These are phyloP conservation scores for Hypsizygus marmoreus DNA, from an alignment of 768 basidiomycete species.

Conservation along the genomic window DNA sequence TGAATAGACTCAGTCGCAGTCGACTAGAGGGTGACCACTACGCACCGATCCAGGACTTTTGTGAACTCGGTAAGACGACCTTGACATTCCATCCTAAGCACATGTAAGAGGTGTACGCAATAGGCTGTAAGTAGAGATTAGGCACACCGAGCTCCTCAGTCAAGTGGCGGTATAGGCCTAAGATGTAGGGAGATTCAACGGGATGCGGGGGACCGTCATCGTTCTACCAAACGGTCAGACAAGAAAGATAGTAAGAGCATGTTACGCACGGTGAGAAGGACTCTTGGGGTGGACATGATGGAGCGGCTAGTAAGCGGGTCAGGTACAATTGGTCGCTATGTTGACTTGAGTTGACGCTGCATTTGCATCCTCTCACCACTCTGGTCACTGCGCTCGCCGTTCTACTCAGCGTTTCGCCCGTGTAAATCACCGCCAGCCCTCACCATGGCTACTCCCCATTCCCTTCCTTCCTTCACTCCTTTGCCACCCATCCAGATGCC, in stretches of 20 bases:
- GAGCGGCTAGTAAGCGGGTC: constrained; percentile 2
- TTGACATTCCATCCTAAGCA: constrained; percentile 82
- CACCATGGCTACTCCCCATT: constrained; percentile 5
- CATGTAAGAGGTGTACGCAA: not conserved
- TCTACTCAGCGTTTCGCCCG: not conserved
- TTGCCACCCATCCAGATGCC: constrained; percentile 29
- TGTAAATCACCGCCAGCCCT: not conserved
- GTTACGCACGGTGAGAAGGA: constrained; percentile 45
- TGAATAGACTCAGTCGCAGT: constrained; percentile 1
- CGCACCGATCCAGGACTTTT: constrained; percentile 88
- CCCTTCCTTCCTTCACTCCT: constrained; percentile 22
- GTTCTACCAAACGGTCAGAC: constrained; percentile 46
- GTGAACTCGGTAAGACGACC: constrained; percentile 77
- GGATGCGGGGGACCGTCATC: constrained; percentile 80
- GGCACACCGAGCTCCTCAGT: constrained; percentile 56
- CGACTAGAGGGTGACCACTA: constrained; percentile 3
- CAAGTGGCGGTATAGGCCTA: constrained; percentile 67
- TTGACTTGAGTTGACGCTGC: not conserved
- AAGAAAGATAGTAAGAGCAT: not conserved
- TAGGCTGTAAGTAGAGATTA: not conserved
- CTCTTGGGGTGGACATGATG: constrained; percentile 27
- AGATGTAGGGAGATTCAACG: constrained; percentile 71
- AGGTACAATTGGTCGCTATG: constrained; percentile 9
- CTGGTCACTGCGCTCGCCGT: no score
- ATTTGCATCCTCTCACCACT: not conserved